These are phyloP conservation scores for Decorospora gaudefroyi DNA, from an alignment of 2,329 filamentous ascomycete species.

Conservation along the genomic window DNA sequence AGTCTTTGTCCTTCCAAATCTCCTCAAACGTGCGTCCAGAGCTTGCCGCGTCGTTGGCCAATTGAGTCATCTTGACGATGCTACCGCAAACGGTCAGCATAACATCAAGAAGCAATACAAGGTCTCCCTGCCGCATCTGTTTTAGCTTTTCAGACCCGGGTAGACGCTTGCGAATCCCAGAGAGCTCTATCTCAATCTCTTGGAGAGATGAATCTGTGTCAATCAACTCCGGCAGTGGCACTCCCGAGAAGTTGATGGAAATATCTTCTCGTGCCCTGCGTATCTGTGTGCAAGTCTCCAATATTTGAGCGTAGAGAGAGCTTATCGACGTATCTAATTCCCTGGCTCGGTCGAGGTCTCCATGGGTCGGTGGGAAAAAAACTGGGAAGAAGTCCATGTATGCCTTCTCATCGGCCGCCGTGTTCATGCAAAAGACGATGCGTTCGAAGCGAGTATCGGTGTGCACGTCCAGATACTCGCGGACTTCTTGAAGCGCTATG, in stretches of 20 bases:
- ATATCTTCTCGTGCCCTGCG: no score
- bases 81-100: conserved; percentile 28
- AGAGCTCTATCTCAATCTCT: conserved; percentile 22
- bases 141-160: conserved; percentile 13
- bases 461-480: conserved; percentile 39
- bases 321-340: conserved; percentile 13
- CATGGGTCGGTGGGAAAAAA: conserved; percentile 42
- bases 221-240: no score
- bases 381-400: conserved; percentile 39
- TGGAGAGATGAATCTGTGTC: no score
- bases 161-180: conserved; percentile 22
- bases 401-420: conserved; percentile 31
- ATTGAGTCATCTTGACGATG: conserved; percentile 29
- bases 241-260: no score
- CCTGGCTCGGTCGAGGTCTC: conserved; percentile 31
- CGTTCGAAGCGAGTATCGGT: conserved; percentile 28
- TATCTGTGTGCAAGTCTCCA: conserved; percentile 26
- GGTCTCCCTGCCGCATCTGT: conserved; percentile 16
- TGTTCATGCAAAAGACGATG: conserved; percentile 41
- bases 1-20: conserved; percentile 37
- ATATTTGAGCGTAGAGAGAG: conserved; percentile 19
- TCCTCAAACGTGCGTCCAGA: conserved; percentile 5
- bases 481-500: conserved; percentile 40
- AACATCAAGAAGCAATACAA: conserved; percentile 34
- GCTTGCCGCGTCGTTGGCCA: conserved; percentile 20